phyloP scores from a whole-genome alignment of 1,139 yeast species.

The Suhomyces chickasaworum region DNA sequence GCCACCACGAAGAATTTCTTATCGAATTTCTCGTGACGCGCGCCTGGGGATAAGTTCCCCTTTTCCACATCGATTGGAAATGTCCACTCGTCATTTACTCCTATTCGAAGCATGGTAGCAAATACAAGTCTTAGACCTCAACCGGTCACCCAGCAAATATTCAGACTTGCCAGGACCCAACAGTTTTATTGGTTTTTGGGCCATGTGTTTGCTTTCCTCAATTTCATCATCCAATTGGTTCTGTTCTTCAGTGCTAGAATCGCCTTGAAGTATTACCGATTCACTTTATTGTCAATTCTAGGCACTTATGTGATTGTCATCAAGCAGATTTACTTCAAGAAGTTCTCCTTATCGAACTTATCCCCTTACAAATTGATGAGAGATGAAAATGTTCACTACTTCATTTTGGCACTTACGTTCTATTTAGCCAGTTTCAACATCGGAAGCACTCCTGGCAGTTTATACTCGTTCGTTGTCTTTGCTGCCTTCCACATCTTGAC shows the following conservation, averaged over 20 bases:
- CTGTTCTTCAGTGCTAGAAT: constrained; percentile 34
- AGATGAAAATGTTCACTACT: constrained; percentile 57
- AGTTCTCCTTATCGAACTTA: constrained; percentile 21
- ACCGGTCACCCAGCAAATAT: constrained; percentile 15
- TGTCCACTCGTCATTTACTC: not conserved
- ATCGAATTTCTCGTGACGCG: constrained; percentile 5
- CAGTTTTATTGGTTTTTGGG: constrained; percentile 60
- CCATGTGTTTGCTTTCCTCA: constrained; percentile 42
- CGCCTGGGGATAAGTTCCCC: constrained; percentile 3
- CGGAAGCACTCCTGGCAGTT: constrained; percentile 38
- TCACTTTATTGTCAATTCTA: constrained; percentile 44
- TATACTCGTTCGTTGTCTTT: constrained; percentile 58
- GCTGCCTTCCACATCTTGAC: constrained; percentile 58
- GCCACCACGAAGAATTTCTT: not conserved
- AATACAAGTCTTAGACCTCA: constrained; percentile 15
- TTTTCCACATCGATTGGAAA: constrained; percentile 4
- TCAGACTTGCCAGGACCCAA: constrained; percentile 34
- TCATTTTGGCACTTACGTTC: constrained; percentile 43
- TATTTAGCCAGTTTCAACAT: constrained; percentile 33
- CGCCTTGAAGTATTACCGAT: constrained; percentile 38
- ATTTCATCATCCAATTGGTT: constrained; percentile 33
- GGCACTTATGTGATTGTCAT: constrained; percentile 51
- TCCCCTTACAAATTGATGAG: constrained; percentile 23
- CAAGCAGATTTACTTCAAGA: constrained; percentile 46
- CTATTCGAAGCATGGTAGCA: constrained; percentile 5